phyloP scores from a whole-genome alignment of 2,329 filamentous ascomycete species.

The Harringtonia aguacate region DNA sequence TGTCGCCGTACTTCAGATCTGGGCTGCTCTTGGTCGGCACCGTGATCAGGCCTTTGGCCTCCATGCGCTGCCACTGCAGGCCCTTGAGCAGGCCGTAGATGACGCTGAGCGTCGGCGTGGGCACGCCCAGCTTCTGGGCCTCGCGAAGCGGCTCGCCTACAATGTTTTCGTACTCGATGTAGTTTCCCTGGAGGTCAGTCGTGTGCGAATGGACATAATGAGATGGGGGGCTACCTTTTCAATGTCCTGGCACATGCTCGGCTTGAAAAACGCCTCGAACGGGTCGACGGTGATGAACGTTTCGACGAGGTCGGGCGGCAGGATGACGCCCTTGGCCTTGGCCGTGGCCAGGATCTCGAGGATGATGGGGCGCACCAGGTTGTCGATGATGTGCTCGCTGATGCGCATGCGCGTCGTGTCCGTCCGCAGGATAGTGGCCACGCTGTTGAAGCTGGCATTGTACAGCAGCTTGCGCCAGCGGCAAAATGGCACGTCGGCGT shows the following conservation, averaged over 20 bases:
- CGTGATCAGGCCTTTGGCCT: conserved; percentile 26
- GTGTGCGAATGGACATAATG: too few relatives aligned
- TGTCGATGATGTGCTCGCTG: conserved; percentile 3
- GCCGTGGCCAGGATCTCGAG: conserved; percentile 35
- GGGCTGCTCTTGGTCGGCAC: not conserved
- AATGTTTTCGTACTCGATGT: conserved; percentile 44
- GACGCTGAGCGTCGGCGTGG: conserved; percentile 35
- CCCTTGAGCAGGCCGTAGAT: conserved; percentile 37
- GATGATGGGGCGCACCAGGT: conserved; percentile 40
- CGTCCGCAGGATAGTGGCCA: conserved; percentile 5
- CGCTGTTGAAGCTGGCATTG: conserved; percentile 7
- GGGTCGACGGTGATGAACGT: conserved; percentile 36
- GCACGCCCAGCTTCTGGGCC: conserved; percentile 33
- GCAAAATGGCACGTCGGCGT: conserved; percentile 3
- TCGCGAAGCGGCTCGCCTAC: conserved; percentile 44
- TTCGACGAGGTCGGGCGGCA: conserved; percentile 31
- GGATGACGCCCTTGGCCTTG: conserved; percentile 26
- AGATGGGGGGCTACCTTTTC: conserved; percentile 23
- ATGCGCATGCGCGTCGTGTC: conserved; percentile 8
- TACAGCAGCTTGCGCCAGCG: conserved; percentile 9
- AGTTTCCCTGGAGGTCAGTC: conserved; percentile 26
- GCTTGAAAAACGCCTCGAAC: conserved; percentile 34
- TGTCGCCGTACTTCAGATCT: not conserved
- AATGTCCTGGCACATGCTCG: conserved; percentile 42
- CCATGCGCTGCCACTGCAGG: conserved; percentile 36